phyloP scores from a whole-genome alignment of 208 protist genomes.

The Ichthyophonus hoferi region DNA sequence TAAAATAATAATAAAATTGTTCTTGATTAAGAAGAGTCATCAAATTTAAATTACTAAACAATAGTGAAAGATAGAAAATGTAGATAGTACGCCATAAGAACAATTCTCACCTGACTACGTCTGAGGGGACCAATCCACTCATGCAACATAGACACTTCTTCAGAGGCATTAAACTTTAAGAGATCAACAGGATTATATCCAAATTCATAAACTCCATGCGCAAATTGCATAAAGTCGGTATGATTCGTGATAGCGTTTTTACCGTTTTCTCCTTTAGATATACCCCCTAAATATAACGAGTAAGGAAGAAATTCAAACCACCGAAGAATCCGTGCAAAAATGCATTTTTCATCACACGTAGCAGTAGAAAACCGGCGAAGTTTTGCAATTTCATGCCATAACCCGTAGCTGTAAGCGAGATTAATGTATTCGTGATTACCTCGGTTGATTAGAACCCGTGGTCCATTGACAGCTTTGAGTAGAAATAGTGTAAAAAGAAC shows the following conservation, averaged over 20 bases:
- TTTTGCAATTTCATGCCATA: neutral
- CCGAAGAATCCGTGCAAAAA: slow-evolving; percentile 5
- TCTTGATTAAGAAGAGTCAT: too few species aligned
- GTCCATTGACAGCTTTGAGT: neutral
- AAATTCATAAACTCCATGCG: slow-evolving; percentile 11
- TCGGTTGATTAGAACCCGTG: neutral
- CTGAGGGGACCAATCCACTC: neutral
- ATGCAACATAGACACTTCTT: neutral
- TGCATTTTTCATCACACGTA: neutral
- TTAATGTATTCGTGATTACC: slow-evolving; percentile 19
- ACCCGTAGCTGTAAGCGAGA: neutral
- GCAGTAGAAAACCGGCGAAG: neutral
- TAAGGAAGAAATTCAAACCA: slow-evolving; percentile 21
- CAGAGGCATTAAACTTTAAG: neutral
- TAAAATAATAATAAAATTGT: too few species aligned
- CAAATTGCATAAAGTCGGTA: neutral
- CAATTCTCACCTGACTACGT: neutral
- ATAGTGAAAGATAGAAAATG: too few species aligned
- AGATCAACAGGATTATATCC: neutral
- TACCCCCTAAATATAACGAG: neutral
- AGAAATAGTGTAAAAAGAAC: neutral
- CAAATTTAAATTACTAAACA: too few species aligned
- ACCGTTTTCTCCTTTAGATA: neutral
- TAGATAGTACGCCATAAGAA: too few species aligned
- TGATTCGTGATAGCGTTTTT: neutral